A percentile compares a stretch with the other conserved stretches of the same genome.
phyloP scores from a whole-genome alignment of 345 rosid genomes.

The Acer saccharum region DNA sequence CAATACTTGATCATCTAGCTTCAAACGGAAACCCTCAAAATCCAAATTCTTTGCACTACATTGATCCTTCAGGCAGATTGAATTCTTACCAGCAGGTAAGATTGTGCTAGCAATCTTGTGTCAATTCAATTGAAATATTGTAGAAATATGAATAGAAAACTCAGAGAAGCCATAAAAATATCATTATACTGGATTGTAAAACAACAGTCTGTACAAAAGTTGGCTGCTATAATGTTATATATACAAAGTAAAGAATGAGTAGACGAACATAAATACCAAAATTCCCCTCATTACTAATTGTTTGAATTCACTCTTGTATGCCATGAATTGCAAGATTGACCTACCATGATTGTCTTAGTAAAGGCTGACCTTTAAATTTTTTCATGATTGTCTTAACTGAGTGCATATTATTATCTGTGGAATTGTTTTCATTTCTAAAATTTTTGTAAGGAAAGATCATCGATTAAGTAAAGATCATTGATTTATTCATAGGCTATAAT shows the following conservation, averaged over 20 bases:
- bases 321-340: not conserved
- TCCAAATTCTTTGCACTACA: constrained; percentile 77
- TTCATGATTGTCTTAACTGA: not conserved
- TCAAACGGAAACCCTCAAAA: constrained; percentile 80
- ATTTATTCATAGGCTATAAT: constrained; percentile 60
- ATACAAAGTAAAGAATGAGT: no score
- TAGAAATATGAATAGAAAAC: not conserved
- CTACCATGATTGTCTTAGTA: not conserved
- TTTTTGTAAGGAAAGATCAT: not conserved
- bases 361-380: not conserved
- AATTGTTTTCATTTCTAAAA: constrained; percentile 1
- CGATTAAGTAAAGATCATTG: not conserved
- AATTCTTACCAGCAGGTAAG: constrained; percentile 83
- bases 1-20: constrained; percentile 42
- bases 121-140: no score
- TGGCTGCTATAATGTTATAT: no score
- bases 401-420: not conserved
- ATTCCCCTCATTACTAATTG: no score
- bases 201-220: no score
- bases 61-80: constrained; percentile 72
- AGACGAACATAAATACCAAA: no score
- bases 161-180: not conserved
- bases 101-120: not conserved
- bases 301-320: no score
- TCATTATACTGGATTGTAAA: not conserved